Percentiles rank a stretch among this genome's conserved stretches.
Conservation (phyloP, 345 rosid genomes). For the Orychophragmus violaceus region DNA sequence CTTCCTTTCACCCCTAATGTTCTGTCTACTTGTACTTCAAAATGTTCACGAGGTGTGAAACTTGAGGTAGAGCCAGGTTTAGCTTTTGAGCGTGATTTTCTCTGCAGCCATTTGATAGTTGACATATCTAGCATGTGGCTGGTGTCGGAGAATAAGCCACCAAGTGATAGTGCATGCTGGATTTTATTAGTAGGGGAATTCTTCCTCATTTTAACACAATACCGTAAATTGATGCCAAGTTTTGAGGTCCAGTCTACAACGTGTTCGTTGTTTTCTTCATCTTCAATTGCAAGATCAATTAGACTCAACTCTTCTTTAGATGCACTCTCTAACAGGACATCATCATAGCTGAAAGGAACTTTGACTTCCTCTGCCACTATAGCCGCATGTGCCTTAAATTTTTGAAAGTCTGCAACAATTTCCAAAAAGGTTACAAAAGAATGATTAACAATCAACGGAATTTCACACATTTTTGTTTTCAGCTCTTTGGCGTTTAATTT, state of each 20-base stretch:
- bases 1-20: conserved; percentile 31
- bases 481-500: background rate
- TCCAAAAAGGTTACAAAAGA: conserved; percentile 6
- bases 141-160: conserved; percentile 56
- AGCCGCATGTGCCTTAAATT: conserved; percentile 81
- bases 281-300: conserved; percentile 81
- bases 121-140: conserved; percentile 38
- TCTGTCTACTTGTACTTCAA: conserved; percentile 34
- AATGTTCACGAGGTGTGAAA: conserved; percentile 30
- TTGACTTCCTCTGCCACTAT: conserved; percentile 69
- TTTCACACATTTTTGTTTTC: background rate
- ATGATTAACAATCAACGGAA: conserved; percentile 3
- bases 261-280: conserved; percentile 48
- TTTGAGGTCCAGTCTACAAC: conserved; percentile 84
- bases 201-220: conserved; percentile 76
- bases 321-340: conserved; percentile 57
- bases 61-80: conserved; percentile 34
- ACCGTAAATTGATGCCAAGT: conserved; percentile 72
- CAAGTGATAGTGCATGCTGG: conserved; percentile 70
- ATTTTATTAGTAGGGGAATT: conserved; percentile 57
- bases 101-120: conserved; percentile 59
- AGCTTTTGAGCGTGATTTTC: conserved; percentile 69
- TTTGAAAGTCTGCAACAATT: conserved; percentile 69
- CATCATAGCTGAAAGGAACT: conserved; percentile 53
- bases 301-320: conserved; percentile 63